A percentile compares a stretch with the other conserved stretches of the same genome.
phyloP scores from a whole-genome alignment of 306 rosid species.

The Ormosia emarginata region DNA sequence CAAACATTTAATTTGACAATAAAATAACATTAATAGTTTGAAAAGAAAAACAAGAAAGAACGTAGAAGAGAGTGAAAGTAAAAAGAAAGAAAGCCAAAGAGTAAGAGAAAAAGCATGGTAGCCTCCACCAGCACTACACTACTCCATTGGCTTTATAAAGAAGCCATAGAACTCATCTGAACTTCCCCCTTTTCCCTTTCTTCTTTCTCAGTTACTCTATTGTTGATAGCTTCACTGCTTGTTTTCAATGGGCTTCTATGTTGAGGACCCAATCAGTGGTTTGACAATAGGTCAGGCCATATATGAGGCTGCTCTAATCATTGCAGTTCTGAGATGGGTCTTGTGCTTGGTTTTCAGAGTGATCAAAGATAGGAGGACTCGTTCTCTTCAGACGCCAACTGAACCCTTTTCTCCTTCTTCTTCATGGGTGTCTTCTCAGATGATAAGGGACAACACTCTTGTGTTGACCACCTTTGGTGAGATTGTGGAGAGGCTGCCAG shows the following conservation, averaged over 20 bases:
- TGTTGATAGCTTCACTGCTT: neutral
- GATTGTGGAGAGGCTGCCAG: conserved; percentile 34
- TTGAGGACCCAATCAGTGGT: conserved; percentile 34
- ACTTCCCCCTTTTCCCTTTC: conserved; percentile 52
- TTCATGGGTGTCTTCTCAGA: conserved; percentile 28
- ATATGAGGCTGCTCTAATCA: conserved; percentile 59
- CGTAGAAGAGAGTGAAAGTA: conserved; percentile 6
- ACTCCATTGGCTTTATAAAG: conserved; percentile 46
- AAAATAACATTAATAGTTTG: neutral
- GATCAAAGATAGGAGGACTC: conserved; percentile 20
- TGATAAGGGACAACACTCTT: conserved; percentile 39
- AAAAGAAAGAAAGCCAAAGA: neutral
- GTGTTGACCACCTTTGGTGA: conserved; percentile 53
- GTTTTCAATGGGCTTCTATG: conserved; percentile 43
- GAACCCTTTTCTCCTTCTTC: conserved; percentile 9
- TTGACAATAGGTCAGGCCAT: conserved; percentile 46
- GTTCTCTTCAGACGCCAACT: neutral
- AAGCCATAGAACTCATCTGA: conserved; percentile 19
- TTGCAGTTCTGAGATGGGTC: conserved; percentile 64
- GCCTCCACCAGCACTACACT: conserved; percentile 13
- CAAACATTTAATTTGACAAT: neutral
- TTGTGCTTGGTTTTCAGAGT: conserved; percentile 41
- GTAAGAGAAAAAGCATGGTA: neutral
- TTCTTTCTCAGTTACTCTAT: neutral
- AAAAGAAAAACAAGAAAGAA: neutral